Evolutionary conservation across 768 basidiomycete species (phyloP).

Genomic region (Trametes coccinea): DNA sequence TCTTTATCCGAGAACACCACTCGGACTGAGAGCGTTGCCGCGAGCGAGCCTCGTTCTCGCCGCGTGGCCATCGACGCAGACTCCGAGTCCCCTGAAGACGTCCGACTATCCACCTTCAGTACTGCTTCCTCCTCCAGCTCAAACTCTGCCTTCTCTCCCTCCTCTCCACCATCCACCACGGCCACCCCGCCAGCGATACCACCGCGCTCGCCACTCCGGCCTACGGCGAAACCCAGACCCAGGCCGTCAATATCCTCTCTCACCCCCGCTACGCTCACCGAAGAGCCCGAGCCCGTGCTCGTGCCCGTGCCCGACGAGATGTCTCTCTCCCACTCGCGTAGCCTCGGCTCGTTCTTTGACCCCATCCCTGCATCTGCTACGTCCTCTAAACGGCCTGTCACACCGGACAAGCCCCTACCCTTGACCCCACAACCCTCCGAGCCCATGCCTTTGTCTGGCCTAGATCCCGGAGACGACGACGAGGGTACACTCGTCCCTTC

Average conservation of each 20-base stretch:
- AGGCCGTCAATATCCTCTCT: slow-evolving; percentile 10
- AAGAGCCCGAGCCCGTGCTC: slow-evolving; percentile 10
- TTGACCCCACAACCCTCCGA: slow-evolving; percentile 29
- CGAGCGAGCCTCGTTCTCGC: slow-evolving; percentile 35
- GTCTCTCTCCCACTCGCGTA: slow-evolving; percentile 30
- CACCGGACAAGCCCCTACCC: slow-evolving; percentile 37
- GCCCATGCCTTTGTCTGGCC: slow-evolving; percentile 13
- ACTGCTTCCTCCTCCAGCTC: slow-evolving; percentile 18
- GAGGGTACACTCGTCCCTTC: slow-evolving; percentile 23
- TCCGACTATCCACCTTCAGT: slow-evolving; percentile 23
- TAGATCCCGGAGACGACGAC: slow-evolving; percentile 12
- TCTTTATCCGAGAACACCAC: slow-evolving; percentile 25
- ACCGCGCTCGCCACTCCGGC: slow-evolving; percentile 34
- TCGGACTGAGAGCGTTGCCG: no score
- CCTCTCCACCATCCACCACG: slow-evolving; percentile 25
- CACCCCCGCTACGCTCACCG: slow-evolving; percentile 17
- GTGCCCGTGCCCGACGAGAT: slow-evolving; percentile 22
- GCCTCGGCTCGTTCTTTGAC: slow-evolving; percentile 31
- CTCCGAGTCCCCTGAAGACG: slow-evolving; percentile 21
- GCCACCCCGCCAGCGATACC: slow-evolving; percentile 30
- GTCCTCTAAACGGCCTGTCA: slow-evolving; percentile 24
- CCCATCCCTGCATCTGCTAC: slow-evolving; percentile 18
- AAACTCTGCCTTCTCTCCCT: slow-evolving; percentile 20
- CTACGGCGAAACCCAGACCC: slow-evolving; percentile 11
- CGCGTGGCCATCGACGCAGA: slow-evolving; percentile 29